Evolutionary conservation across 345 rosid species (phyloP).

Genomic region (Gynandropsis gynandra): DNA sequence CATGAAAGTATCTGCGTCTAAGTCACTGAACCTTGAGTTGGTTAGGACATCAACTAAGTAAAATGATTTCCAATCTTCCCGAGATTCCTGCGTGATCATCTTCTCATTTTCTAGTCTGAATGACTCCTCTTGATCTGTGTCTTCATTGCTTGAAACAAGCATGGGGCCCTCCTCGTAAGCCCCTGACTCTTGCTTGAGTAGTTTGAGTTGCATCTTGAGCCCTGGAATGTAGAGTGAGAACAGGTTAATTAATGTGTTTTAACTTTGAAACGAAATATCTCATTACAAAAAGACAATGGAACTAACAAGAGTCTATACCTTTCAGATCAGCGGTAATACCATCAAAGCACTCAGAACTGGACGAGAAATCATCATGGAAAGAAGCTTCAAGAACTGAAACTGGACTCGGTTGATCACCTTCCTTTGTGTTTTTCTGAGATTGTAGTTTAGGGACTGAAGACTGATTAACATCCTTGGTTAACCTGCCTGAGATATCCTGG

Average conservation of each 20-base stretch:
- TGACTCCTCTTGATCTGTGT: constrained; percentile 36
- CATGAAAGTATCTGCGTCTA: constrained; percentile 36
- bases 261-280: background rate
- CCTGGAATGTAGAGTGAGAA: constrained; percentile 32
- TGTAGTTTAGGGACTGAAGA: constrained; percentile 39
- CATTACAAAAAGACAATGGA: no score
- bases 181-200: constrained; percentile 73
- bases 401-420: constrained; percentile 93
- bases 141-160: constrained; percentile 66
- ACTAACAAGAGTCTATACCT: constrained; percentile 35
- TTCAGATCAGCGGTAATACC: constrained; percentile 82
- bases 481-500: constrained; percentile 46
- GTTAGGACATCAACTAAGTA: constrained; percentile 48
- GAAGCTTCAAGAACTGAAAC: constrained; percentile 85
- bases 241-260: background rate
- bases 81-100: constrained; percentile 18
- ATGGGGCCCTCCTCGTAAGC: constrained; percentile 54
- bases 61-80: constrained; percentile 41
- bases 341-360: constrained; percentile 90
- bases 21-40: constrained; percentile 40
- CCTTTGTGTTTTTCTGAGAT: constrained; percentile 56
- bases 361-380: constrained; percentile 66
- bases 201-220: constrained; percentile 86
- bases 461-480: constrained; percentile 30
- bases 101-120: constrained; percentile 27